Conservation (phyloP, 306 rosid genomes). For the Alnus glutinosa region DNA sequence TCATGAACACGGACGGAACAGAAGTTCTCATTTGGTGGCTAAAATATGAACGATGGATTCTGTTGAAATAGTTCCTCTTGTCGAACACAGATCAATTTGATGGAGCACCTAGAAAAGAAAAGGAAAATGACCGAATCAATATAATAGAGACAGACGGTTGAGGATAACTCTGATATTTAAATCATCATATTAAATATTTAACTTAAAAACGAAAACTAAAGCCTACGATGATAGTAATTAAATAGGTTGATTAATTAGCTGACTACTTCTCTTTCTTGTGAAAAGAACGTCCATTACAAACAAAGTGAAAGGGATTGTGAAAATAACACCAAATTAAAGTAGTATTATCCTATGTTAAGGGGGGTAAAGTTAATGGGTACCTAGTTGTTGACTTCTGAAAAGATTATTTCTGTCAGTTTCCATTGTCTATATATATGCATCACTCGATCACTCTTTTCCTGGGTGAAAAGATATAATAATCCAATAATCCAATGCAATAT, state of each 20-base stretch:
- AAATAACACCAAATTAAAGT: not conserved
- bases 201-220: not conserved
- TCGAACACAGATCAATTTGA: too few species aligned
- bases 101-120: too few species aligned
- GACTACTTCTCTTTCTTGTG: not conserved
- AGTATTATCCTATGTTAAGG: not conserved
- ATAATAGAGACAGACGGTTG: too few species aligned
- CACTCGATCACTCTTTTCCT: not conserved
- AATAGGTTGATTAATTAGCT: not conserved
- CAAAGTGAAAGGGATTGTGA: not conserved
- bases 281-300: not conserved
- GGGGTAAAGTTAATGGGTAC: not conserved
- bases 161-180: too few species aligned
- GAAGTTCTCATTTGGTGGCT: too few species aligned
- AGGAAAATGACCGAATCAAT: too few species aligned
- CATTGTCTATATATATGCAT: not conserved
- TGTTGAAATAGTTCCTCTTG: too few species aligned
- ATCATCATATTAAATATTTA: too few species aligned
- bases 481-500: not conserved
- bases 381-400: not conserved
- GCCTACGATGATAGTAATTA: not conserved
- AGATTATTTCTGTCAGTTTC: conserved; percentile 1
- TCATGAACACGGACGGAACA: too few species aligned
- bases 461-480: not conserved
- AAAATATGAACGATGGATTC: too few species aligned